Conservation (phyloP, 148 eudicot species). For the Euryodendron excelsum region DNA sequence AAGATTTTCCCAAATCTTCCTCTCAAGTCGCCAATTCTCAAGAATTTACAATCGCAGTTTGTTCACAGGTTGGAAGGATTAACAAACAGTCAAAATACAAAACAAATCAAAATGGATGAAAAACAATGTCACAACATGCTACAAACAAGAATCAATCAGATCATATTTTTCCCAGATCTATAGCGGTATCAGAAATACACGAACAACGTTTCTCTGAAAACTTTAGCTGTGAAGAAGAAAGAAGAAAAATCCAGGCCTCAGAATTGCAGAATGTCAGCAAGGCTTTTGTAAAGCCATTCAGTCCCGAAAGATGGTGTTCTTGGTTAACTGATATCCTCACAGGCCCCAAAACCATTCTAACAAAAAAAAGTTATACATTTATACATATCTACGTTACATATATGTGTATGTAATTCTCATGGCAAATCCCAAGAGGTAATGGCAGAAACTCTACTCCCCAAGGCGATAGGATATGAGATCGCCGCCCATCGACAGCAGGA, state of each 20-base stretch:
- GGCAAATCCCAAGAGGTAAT: conserved; percentile 47
- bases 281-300: conserved; percentile 25
- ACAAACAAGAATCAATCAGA: too few species aligned
- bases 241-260: conserved; percentile 25
- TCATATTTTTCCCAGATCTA: too few species aligned
- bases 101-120: too few species aligned
- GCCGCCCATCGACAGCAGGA: conserved; percentile 20
- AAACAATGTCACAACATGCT: too few species aligned
- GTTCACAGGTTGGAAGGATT: too few species aligned
- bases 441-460: conserved; percentile 43
- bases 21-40: too few species aligned
- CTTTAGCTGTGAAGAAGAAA: too few species aligned
- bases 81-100: too few species aligned
- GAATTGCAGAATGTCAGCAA: conserved; percentile 48
- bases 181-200: too few species aligned
- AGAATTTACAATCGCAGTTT: too few species aligned
- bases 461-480: conserved; percentile 51
- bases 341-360: conserved; percentile 11
- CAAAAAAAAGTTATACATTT: background rate
- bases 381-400: background rate
- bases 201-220: too few species aligned
- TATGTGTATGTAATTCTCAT: conserved; percentile 36
- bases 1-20: too few species aligned
- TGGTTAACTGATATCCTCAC: conserved; percentile 22
- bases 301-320: conserved; percentile 51